Evolutionary conservation across 345 rosid species (phyloP), one percentile per base, ranked within the genome.

Genomic region (Excoecaria cochinchinensis): DNA sequence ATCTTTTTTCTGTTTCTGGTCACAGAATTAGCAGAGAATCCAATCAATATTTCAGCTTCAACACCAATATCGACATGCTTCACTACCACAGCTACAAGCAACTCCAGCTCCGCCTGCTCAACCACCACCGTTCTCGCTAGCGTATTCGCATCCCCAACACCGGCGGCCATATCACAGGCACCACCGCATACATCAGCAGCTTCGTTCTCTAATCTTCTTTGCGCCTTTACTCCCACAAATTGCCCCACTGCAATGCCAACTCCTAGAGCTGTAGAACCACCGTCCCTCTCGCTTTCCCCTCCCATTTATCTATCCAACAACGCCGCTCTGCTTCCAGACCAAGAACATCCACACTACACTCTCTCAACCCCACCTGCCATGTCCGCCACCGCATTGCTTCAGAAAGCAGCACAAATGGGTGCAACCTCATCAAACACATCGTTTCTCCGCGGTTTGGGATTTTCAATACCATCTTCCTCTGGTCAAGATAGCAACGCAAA

Each of bases 331-430:
- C n/a, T 77, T 11, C 47, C 75, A 8, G 80, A 78, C 36, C 83
- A 84, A 25, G 84, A 78, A 25, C 82, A 71, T 57, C 78, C 19
- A 74, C 84, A 76, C 70, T 83, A 85, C 42, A 38, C 78, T 6
- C 84, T 80, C 2, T 67, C 89, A 4, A 78, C 79, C 12, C 91
- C 79, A 67, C 90, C 97, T 0, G 84, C 96, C 5, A 91, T 95
- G 93, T 93, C 99, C 1, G 99, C 99, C 17, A 95, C 99, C 0
- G 99, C 99, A 51, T 79, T 95, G 86, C 97, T 95, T 56, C 97
- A 95, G 61, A 95, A 90, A 65, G 99, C 99, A 52, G 99, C 98
- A 15, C 94, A 91, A 77, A 87, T 95, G 89, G 99, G 97, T 31
- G 86, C 96, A 9, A 60, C 93, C 3, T 81, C 93, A 36, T 86